A percentile compares a stretch with the other conserved stretches of the same genome.
Conservation (phyloP, 2,329 filamentous ascomycete species). For the Aspergillus hiratsukae region DNA sequence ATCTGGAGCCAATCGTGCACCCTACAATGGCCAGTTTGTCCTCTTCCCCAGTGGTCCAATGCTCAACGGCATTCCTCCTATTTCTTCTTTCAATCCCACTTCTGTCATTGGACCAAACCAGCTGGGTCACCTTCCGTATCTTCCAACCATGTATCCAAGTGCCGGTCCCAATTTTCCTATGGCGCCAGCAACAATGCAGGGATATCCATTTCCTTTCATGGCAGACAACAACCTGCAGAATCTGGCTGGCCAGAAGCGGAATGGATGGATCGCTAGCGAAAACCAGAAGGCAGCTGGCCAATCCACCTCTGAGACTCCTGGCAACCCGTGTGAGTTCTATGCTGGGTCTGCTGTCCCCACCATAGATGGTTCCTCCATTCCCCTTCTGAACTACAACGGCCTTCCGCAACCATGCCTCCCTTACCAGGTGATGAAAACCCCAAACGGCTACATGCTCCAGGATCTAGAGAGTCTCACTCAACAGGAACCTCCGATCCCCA, state of each 20-base stretch:
- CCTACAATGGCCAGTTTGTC: constrained; percentile 26
- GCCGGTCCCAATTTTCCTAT: constrained; percentile 31
- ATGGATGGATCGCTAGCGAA: constrained; percentile 40
- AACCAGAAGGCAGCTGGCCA: constrained; percentile 51
- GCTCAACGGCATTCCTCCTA: constrained; percentile 27
- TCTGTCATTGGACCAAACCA: constrained; percentile 30
- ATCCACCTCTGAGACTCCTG: constrained; percentile 55
- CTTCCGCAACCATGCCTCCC: constrained; percentile 51
- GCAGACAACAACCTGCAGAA: constrained; percentile 34
- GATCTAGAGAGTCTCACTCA: constrained; percentile 62
- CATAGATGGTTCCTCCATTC: constrained; percentile 55
- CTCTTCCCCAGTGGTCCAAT: constrained; percentile 31
- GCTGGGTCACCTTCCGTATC: constrained; percentile 32
- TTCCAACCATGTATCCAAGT: constrained; percentile 34
- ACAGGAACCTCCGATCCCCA: constrained; percentile 77
- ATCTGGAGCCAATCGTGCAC: constrained; percentile 22
- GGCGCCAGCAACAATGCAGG: constrained; percentile 26
- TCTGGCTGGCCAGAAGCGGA: constrained; percentile 33
- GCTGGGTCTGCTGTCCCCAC: constrained; percentile 50
- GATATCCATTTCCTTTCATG: constrained; percentile 36
- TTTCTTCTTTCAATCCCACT: constrained; percentile 25
- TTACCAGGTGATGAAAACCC: constrained; percentile 44
- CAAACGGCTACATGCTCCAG: constrained; percentile 43
- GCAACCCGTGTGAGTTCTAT: constrained; percentile 57
- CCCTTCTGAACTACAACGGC: constrained; percentile 53